Base-by-base conservation (phyloP, 2,329 filamentous ascomycete species). In the Mariannaea elegans region DNA sequence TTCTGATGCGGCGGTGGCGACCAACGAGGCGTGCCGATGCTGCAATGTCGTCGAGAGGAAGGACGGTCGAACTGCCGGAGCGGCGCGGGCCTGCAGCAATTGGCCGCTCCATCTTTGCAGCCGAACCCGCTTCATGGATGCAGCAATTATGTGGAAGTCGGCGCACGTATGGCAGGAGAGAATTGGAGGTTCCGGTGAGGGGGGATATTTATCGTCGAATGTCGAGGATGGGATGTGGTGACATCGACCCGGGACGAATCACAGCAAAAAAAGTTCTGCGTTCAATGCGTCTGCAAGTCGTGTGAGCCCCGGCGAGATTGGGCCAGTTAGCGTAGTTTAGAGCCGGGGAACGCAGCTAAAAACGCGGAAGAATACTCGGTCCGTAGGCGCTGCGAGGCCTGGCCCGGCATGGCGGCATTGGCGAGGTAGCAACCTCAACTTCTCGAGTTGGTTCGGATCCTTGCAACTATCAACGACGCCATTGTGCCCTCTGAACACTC, bases 101-200 rank as follows among this genome's bases (percentile, higher is more conserved):
- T 76, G 77, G 71, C 77, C 73, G 70, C 75, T 74, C 73, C 75
- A 79, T 77, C 71, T 73, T 71, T 77, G 71, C 64, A 74, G 67
- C 70, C 77, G 76, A 77, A 78, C 70, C 72, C 77, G 75, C 77
- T 77, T 80, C 78, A 80, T 80, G 62, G 68, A 65, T 63, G 61
- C 59, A 57, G 54, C 42, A 60, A 49, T 62, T 59, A 36, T 36
- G 32, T 4, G 34, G 27, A 36, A 41, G 10, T n/a, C 10, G 47
- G 31, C 39, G 23, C 18, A 27, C 24, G 24, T 24, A 12, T 24
- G 27, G 18, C 38, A 19, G 18, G 4, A 41, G 10, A 34, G 23
- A 14, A 41, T 24, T 44, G 47, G 34, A 39, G 24, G 16, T 27
- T 27, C 6, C 16, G 44, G 16, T 18, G 29, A 18, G 27, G 44